Evolutionary conservation across 139 green algal species (phyloP).

Genomic region (Auxenochlorella protothecoides): DNA sequence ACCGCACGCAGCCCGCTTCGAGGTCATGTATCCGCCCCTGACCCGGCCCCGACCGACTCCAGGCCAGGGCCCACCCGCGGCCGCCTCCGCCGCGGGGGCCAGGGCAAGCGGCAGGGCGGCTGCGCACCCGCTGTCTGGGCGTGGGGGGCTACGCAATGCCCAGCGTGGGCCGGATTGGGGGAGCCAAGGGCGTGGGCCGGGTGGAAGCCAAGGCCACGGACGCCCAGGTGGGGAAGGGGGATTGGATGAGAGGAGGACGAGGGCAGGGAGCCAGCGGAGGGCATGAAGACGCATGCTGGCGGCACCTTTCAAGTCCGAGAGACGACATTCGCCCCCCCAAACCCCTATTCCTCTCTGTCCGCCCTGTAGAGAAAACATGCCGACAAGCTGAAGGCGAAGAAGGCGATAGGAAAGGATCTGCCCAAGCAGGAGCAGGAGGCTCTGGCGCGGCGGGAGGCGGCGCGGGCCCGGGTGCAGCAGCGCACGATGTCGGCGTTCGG

Average conservation of each 20-base stretch:
- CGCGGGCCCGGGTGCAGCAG: slow-evolving; percentile 50
- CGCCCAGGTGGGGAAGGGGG: slow-evolving; percentile 9
- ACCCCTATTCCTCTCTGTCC: no score
- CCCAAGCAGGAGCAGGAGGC: slow-evolving; percentile 54
- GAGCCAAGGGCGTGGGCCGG: slow-evolving; percentile 25
- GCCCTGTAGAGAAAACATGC: no score
- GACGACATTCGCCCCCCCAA: no score
- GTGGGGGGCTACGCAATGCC: slow-evolving; percentile 50
- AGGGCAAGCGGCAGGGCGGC: slow-evolving; percentile 2
- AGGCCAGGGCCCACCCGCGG: slow-evolving; percentile 8
- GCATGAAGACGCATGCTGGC: slow-evolving; percentile 5
- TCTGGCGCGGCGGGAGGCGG: slow-evolving; percentile 57
- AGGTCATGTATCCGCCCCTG: slow-evolving; percentile 17
- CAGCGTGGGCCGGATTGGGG: slow-evolving; percentile 20
- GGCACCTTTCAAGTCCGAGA: neutral
- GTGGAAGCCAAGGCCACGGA: slow-evolving; percentile 1
- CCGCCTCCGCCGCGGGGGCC: neutral
- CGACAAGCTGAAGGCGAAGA: slow-evolving; percentile 8
- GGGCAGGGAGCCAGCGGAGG: no score
- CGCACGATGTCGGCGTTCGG: slow-evolving; percentile 54
- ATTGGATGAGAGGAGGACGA: neutral
- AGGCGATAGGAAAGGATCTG: slow-evolving; percentile 13
- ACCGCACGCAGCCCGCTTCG: slow-evolving; percentile 34
- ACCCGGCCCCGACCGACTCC: neutral
- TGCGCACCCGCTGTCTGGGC: slow-evolving; percentile 41